Evolutionary conservation across 2,329 filamentous ascomycete genomes (phyloP).

Genomic region (Fusarium hainanense): DNA sequence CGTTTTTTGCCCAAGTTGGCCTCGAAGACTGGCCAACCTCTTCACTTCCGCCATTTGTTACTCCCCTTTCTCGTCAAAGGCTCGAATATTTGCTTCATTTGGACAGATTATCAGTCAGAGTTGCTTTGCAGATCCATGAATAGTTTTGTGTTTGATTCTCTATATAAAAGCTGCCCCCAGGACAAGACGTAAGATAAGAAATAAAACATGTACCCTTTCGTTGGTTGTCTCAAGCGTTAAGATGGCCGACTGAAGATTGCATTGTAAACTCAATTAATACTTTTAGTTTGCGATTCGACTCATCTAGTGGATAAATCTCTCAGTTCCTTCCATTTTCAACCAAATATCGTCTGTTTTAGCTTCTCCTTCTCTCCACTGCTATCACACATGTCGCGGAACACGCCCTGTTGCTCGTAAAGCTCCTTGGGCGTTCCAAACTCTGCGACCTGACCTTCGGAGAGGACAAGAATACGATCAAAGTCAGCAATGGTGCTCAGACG

Average conservation of each 20-base stretch:
- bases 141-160: too few relatives aligned
- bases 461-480: constrained; percentile 78
- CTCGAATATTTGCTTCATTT: background rate
- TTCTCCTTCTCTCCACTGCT: constrained; percentile 69
- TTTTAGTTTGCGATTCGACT: background rate
- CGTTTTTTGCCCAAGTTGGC: background rate
- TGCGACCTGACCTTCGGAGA: constrained; percentile 73
- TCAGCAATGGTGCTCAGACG: constrained; percentile 80
- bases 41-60: background rate
- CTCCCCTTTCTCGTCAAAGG: background rate
- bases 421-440: constrained; percentile 75
- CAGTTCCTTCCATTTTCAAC: background rate
- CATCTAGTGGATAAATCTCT: too few relatives aligned
- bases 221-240: background rate
- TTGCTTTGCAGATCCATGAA: background rate
- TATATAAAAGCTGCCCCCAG: background rate
- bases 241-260: background rate
- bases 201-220: background rate
- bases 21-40: background rate
- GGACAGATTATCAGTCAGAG: background rate
- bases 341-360: constrained; percentile 59
- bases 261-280: background rate
- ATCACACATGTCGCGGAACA: constrained; percentile 73
- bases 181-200: background rate
- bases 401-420: constrained; percentile 65